Evolutionary conservation across 805 yeast species (phyloP).

Genomic region (Priceomyces haplophilus): DNA sequence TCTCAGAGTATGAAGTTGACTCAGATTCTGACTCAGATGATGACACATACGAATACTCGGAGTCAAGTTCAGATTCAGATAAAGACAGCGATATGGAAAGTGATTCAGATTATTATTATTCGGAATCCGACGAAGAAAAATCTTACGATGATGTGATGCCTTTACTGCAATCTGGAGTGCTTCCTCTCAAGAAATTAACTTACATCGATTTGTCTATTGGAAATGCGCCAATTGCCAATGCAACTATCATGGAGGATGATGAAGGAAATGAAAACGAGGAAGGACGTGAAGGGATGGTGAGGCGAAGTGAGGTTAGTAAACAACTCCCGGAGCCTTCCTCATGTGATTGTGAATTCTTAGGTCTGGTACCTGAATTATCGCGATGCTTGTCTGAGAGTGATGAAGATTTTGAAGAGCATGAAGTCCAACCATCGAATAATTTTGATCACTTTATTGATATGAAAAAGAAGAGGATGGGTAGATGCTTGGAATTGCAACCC

Average conservation of each 20-base stretch:
- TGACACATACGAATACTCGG: conserved; percentile 12
- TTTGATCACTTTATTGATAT: neutral
- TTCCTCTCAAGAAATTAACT: conserved; percentile 16
- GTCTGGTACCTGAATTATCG: conserved; percentile 16
- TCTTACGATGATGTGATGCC: conserved; percentile 1
- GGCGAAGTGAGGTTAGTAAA: conserved; percentile 2
- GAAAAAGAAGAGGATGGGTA: neutral
- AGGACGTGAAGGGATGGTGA: conserved; percentile 5
- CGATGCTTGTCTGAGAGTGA: conserved; percentile 17
- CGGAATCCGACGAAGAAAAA: conserved; percentile 5
- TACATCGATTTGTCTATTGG: conserved; percentile 13
- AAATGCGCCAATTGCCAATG: neutral
- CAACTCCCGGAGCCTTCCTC: too few species aligned
- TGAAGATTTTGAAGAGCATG: conserved; percentile 12
- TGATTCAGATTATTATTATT: conserved; percentile 13
- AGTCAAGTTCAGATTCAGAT: conserved; percentile 14
- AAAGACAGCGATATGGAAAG: conserved; percentile 17
- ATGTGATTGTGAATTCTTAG: neutral
- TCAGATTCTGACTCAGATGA: conserved; percentile 26
- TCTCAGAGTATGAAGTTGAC: conserved; percentile 39
- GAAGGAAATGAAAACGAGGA: conserved; percentile 10
- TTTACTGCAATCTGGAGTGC: neutral
- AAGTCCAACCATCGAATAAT: conserved; percentile 3
- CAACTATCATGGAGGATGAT: conserved; percentile 13
- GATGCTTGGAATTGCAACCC: neutral